phyloP scores from a whole-genome alignment of 2,329 filamentous ascomycete species.

The Colletotrichum sp. region DNA sequence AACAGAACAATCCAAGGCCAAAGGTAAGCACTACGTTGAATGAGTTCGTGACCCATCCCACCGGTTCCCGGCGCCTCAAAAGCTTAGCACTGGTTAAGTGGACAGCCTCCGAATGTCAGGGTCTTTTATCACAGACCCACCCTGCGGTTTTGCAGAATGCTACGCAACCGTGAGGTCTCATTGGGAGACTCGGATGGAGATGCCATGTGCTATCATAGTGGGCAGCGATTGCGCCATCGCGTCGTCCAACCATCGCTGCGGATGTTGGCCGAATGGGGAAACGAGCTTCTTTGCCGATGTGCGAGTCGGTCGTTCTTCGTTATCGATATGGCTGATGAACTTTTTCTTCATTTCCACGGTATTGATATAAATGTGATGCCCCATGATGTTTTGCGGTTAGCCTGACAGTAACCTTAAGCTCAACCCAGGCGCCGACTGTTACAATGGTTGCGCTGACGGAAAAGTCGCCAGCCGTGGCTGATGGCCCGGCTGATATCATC shows the following conservation, averaged over 20 bases:
- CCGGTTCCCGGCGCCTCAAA: not conserved
- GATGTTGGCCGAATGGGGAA: slow-evolving; percentile 1
- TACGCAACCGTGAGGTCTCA: not conserved
- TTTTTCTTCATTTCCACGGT: not conserved
- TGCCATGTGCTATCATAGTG: slow-evolving; percentile 13
- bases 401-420: not conserved
- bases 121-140: not conserved
- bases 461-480: slow-evolving; percentile 2
- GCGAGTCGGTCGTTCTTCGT: not conserved
- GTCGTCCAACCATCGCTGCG: not conserved
- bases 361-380: not conserved
- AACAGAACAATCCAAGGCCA: not conserved
- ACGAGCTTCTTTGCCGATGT: not conserved
- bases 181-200: not conserved
- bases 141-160: not conserved
- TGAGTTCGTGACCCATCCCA: not conserved
- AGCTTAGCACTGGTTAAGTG: not conserved
- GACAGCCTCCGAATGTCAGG: not conserved
- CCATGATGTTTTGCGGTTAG: not conserved
- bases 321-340: not conserved
- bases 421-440: not conserved
- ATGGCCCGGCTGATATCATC: not conserved
- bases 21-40: not conserved
- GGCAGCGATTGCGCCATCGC: slow-evolving; percentile 15
- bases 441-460: slow-evolving; percentile 1